Percentiles rank a stretch among this genome's conserved stretches.
These are phyloP conservation scores for Scheffersomyces spartinae DNA, from an alignment of 805 yeast genomes.

Conservation along the genomic window DNA sequence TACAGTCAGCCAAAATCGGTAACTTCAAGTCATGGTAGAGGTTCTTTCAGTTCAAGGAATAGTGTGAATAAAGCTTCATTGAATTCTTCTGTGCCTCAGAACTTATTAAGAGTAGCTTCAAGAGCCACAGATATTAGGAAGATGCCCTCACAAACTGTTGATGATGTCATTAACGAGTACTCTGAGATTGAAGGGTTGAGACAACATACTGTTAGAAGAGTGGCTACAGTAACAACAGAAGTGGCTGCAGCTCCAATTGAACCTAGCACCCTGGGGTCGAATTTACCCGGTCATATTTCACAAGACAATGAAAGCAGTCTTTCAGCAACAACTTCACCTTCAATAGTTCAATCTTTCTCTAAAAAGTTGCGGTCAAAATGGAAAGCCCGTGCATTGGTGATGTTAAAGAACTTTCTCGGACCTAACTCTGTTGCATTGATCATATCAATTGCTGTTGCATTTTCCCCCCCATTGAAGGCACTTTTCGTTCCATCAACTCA, in stretches of 20 bases:
- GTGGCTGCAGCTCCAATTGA: conserved; percentile 8
- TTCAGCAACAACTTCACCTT: too few relatives aligned
- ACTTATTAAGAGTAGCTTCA: conserved; percentile 3
- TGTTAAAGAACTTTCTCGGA: conserved; percentile 47
- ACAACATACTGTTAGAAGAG: conserved; percentile 8
- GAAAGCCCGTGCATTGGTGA: too few relatives aligned
- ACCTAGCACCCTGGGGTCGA: too few relatives aligned
- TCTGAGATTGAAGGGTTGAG: conserved; percentile 33
- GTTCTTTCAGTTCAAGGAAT: not conserved
- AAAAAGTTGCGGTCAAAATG: too few relatives aligned
- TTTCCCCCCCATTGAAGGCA: conserved; percentile 82
- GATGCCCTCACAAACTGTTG: conserved; percentile 21
- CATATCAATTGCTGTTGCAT: conserved; percentile 49
- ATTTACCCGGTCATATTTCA: too few relatives aligned
- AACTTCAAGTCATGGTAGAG: not conserved
- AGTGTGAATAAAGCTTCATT: not conserved
- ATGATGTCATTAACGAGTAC: conserved; percentile 30
- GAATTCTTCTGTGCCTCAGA: not conserved
- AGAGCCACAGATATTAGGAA: conserved; percentile 14
- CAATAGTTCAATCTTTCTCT: too few relatives aligned
- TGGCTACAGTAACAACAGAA: conserved; percentile 13
- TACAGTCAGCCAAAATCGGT: too few relatives aligned
- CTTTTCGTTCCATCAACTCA: conserved; percentile 23
- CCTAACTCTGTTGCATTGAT: conserved; percentile 71
- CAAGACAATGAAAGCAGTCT: too few relatives aligned